These are phyloP conservation scores for Claviceps spartinae DNA, from an alignment of 2,329 filamentous ascomycete species.

Conservation along the genomic window DNA sequence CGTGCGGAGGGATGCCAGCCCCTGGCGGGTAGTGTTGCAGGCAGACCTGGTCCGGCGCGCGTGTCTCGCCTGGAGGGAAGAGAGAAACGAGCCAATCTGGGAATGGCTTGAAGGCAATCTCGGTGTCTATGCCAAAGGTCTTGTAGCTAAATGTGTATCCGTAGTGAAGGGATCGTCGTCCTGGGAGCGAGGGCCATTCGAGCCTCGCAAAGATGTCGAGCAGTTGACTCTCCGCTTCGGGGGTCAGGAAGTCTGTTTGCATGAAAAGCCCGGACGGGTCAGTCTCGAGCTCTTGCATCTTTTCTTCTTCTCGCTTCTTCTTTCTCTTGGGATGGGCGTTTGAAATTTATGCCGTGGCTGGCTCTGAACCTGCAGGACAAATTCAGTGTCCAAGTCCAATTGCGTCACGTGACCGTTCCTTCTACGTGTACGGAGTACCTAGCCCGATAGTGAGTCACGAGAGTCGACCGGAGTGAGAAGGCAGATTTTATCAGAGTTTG, in stretches of 20 bases:
- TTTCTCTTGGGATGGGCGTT: background rate
- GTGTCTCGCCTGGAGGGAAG: constrained; percentile 28
- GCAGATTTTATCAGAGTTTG: too few relatives aligned
- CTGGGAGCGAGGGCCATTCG: constrained; percentile 4
- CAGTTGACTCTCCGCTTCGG: constrained; percentile 30
- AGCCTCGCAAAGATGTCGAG: constrained; percentile 14
- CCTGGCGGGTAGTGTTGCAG: constrained; percentile 47
- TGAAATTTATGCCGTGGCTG: background rate
- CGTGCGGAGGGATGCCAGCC: constrained; percentile 46
- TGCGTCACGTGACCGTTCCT: too few relatives aligned
- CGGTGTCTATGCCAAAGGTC: constrained; percentile 37
- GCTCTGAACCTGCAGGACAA: background rate
- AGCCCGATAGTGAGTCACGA: too few relatives aligned
- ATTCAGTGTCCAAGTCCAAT: background rate
- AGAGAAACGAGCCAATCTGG: constrained; percentile 37
- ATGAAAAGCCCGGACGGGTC: constrained; percentile 26
- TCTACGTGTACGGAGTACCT: too few relatives aligned
- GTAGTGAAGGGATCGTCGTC: constrained; percentile 25
- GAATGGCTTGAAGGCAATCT: constrained; percentile 32
- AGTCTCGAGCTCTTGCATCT: constrained; percentile 14
- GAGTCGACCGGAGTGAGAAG: too few relatives aligned
- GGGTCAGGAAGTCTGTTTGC: constrained; percentile 32
- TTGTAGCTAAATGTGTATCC: constrained; percentile 46
- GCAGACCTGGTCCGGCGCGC: constrained; percentile 43
- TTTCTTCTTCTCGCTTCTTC: too few relatives aligned